Base-by-base conservation (phyloP, 495 filamentous ascomycete species). In the Paragyromitra xinjiangensis region DNA sequence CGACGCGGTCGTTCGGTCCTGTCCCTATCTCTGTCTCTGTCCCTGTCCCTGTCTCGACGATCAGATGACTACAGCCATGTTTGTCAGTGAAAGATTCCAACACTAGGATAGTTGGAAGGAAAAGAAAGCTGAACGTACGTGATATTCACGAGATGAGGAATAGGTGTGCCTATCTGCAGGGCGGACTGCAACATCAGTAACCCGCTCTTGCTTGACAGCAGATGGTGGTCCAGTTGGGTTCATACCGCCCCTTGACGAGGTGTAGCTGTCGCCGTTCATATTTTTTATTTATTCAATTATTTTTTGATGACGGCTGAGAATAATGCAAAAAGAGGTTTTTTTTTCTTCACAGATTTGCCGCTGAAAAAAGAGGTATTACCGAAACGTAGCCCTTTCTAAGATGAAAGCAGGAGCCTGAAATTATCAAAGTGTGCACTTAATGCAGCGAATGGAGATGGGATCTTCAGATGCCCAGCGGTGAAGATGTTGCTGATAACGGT, bases 181-280 rank as follows among this genome's bases (percentile, higher is more conserved):
- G 74, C 69, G 67, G 48, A 70, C 73, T 78, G 61, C 71, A 63
- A 87, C 89, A 40, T 84, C 87, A 80, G 93, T 91, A 71, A 98
- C 95, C 50, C 93, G 97, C 85, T 98, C 98, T 83, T 95, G 95
- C 50, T 98, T 93, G 74, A 73, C 26, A 64, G 74, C 74, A 77
- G 74, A 73, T 73, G 74, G 70, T 77, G 74, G 69, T 53, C 74
- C 74, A 73, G 74, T 77, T 77, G 69, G 74, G 74, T 77, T 77
- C 80, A 80, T 81, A 82, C 80, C 80, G 56, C 80, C 80, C 42
- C 80, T 78, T 69, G 80, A 77, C 26, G 80, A 82, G 69, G 80
- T 79, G 71, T 82, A 82, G 71, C 75, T 79, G 68, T 81, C 80
- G 72, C 80, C 80, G 80, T 82, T 82, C 80, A 82, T 80, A 40